Percentiles rank a stretch among this genome's conserved stretches.
Conservation (phyloP, 805 yeast species). For the Ogataea allantospora region DNA sequence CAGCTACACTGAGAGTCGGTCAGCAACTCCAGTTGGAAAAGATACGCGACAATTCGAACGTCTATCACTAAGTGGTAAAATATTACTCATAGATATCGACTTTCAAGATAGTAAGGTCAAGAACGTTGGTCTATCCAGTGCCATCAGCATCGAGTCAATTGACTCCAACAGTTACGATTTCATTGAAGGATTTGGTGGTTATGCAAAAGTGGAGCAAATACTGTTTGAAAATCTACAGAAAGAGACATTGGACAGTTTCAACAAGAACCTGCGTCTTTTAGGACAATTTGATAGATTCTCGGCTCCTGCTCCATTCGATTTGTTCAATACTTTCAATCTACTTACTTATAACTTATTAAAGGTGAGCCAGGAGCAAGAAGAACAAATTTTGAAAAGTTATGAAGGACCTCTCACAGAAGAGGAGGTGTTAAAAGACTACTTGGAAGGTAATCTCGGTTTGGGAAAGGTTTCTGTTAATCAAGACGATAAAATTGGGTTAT, state of each 20-base stretch:
- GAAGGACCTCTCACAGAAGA: constrained; percentile 8
- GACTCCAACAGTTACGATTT: constrained; percentile 26
- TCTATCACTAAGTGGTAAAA: constrained; percentile 36
- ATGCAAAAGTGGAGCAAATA: constrained; percentile 27
- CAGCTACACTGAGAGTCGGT: constrained; percentile 17
- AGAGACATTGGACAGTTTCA: constrained; percentile 33
- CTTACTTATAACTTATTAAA: constrained; percentile 27
- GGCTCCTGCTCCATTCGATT: constrained; percentile 29
- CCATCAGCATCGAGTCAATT: constrained; percentile 29
- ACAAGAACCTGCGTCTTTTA: constrained; percentile 33
- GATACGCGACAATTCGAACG: constrained; percentile 23
- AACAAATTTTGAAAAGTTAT: not conserved
- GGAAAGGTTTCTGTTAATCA: constrained; percentile 30
- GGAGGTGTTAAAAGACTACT: constrained; percentile 10
- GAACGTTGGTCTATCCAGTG: constrained; percentile 33
- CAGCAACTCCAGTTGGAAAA: constrained; percentile 18
- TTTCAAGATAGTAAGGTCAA: constrained; percentile 27
- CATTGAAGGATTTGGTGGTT: constrained; percentile 24
- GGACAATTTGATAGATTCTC: constrained; percentile 34
- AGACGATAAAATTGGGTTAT: constrained; percentile 32
- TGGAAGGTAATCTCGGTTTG: constrained; percentile 21
- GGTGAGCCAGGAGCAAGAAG: constrained; percentile 15
- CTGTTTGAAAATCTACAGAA: constrained; percentile 29
- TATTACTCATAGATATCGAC: constrained; percentile 38
- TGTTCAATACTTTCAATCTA: constrained; percentile 32